Percentiles rank a stretch among this genome's conserved stretches.
phyloP scores from a whole-genome alignment of 305 asterid genomes.

The Striga hermonthica region DNA sequence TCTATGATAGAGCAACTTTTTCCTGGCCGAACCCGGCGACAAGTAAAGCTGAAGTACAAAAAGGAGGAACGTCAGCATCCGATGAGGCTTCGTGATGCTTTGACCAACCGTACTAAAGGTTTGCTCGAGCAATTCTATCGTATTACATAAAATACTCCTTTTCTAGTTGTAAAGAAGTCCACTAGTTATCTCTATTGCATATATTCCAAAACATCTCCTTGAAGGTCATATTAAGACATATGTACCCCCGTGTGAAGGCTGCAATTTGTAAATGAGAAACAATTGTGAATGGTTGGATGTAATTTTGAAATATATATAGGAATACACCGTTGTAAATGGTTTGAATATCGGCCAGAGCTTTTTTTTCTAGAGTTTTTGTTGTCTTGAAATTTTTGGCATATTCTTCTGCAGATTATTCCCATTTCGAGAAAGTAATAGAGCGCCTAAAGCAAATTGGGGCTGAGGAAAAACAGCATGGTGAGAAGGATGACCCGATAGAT shows the following conservation, averaged over 20 bases:
- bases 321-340: not conserved
- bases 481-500: conserved; percentile 33
- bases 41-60: conserved; percentile 70
- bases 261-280: not conserved
- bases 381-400: conserved; percentile 7
- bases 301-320: not conserved
- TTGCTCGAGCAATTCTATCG: not conserved
- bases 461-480: conserved; percentile 46
- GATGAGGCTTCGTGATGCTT: conserved; percentile 67
- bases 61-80: conserved; percentile 85
- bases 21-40: conserved; percentile 72
- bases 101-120: conserved; percentile 70
- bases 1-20: conserved; percentile 84
- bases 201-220: not conserved
- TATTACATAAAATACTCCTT: not conserved
- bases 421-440: conserved; percentile 51
- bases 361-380: conserved; percentile 3
- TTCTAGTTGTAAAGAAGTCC: not conserved
- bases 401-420: conserved; percentile 60
- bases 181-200: not conserved
- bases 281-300: not conserved
- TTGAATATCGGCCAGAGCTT: not conserved
- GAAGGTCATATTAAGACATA: not conserved
- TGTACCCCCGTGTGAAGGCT: not conserved
- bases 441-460: conserved; percentile 52